These are phyloP conservation scores for Carex cristatella DNA, from an alignment of 176 grass and related monocot genomes.

Conservation along the genomic window DNA sequence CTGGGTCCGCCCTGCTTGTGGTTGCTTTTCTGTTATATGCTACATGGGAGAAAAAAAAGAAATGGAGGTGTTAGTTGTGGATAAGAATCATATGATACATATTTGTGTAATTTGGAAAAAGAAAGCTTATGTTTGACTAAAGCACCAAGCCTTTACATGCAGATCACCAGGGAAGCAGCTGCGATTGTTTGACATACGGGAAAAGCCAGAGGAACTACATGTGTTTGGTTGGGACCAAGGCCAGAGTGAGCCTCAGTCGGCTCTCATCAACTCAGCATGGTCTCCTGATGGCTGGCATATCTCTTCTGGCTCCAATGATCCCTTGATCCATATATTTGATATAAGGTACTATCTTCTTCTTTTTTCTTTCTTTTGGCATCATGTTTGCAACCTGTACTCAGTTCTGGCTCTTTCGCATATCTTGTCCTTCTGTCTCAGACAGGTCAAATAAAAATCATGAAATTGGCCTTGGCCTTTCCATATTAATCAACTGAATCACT, in stretches of 20 bases:
- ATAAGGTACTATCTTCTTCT: not conserved
- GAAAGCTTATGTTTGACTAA: not conserved
- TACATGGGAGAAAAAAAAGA: not conserved
- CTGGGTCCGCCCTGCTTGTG: not conserved
- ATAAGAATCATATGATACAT: not conserved
- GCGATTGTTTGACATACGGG: slow-evolving; percentile 69
- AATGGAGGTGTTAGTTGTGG: slow-evolving; percentile 16
- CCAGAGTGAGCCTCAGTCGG: slow-evolving; percentile 82
- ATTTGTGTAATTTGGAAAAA: not conserved
- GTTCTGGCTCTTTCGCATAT: not conserved
- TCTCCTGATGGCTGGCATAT: slow-evolving; percentile 17
- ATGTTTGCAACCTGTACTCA: not conserved
- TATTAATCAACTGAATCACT: not conserved
- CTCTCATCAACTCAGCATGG: slow-evolving; percentile 77
- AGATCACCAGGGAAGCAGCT: slow-evolving; percentile 71
- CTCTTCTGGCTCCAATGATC: slow-evolving; percentile 16
- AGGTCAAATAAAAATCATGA: not conserved
- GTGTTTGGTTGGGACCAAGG: slow-evolving; percentile 84
- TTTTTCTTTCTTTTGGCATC: not conserved
- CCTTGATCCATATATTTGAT: slow-evolving; percentile 25
- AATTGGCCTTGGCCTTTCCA: not conserved
- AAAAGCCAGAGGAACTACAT: slow-evolving; percentile 70
- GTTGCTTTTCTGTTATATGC: not conserved
- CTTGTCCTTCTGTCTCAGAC: not conserved
- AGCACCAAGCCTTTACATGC: not conserved